These are phyloP conservation scores for Pseudocercospora fijiensis DNA, from an alignment of 2,329 filamentous ascomycete species.

Conservation along the genomic window DNA sequence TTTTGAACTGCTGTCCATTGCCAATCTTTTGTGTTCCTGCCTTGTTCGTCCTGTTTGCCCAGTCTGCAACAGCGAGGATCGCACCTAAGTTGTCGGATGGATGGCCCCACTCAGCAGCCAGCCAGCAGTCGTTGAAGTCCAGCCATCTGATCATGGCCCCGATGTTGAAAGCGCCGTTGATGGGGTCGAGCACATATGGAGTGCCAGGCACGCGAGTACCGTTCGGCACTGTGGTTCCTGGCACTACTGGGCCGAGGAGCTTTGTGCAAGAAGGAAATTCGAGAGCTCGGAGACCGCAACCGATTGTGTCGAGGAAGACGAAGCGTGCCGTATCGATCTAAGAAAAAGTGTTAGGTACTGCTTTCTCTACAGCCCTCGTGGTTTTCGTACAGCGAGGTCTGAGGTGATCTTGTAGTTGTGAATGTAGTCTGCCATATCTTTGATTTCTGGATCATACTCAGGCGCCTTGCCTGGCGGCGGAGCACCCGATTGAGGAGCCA, in stretches of 20 bases:
- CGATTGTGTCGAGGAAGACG: slow-evolving; percentile 94
- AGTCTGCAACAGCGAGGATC: slow-evolving; percentile 94
- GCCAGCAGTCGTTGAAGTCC: slow-evolving; percentile 99
- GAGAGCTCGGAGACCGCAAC: slow-evolving; percentile 92
- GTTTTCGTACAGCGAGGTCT: slow-evolving; percentile 76
- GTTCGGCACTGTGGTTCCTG: slow-evolving; percentile 87
- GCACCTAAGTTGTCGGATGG: slow-evolving; percentile 97
- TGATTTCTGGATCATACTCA: slow-evolving; percentile 83
- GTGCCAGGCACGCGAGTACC: slow-evolving; percentile 90
- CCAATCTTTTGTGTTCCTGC: slow-evolving; percentile 69
- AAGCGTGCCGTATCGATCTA: slow-evolving; percentile 94
- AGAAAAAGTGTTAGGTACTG: slow-evolving; percentile 24
- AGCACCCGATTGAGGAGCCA: slow-evolving; percentile 35
- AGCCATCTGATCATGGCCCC: slow-evolving; percentile 98
- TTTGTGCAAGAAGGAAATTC: slow-evolving; percentile 95
- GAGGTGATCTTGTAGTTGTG: slow-evolving; percentile 89
- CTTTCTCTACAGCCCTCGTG: no score
- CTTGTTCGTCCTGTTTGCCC: slow-evolving; percentile 91
- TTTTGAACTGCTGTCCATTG: slow-evolving; percentile 75
- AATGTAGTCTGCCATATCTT: slow-evolving; percentile 92
- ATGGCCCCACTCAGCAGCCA: slow-evolving; percentile 98
- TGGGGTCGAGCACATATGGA: slow-evolving; percentile 88
- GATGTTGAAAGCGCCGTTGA: slow-evolving; percentile 98
- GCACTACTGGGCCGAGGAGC: slow-evolving; percentile 86
- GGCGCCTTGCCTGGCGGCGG: slow-evolving; percentile 33